Conservation (phyloP, 2,329 filamentous ascomycete genomes). For the Microcera coccophila region DNA sequence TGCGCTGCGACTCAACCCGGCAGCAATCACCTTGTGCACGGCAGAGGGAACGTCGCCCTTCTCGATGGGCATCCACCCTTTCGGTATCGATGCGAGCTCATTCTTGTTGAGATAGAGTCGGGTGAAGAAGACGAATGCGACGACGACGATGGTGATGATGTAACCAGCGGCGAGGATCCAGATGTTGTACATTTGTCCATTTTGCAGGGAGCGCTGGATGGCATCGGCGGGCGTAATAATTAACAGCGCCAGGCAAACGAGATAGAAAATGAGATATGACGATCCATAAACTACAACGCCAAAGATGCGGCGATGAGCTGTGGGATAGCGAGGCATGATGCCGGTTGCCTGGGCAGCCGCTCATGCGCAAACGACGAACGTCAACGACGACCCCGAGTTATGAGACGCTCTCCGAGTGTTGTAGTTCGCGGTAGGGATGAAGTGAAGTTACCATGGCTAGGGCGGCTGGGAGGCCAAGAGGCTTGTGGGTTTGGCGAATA, state of each 20-base stretch:
- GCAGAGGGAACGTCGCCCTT: conserved; percentile 74
- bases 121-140: conserved; percentile 72
- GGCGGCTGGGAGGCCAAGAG: conserved; percentile 17
- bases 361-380: neutral
- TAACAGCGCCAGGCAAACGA: conserved; percentile 69
- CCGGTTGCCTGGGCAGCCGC: neutral
- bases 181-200: conserved; percentile 69
- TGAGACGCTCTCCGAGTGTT: too few relatives aligned
- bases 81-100: conserved; percentile 77
- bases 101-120: conserved; percentile 84
- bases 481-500: conserved; percentile 16
- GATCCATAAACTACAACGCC: conserved; percentile 79
- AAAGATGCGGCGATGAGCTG: conserved; percentile 50
- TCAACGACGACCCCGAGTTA: conserved; percentile 9
- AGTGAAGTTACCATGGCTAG: conserved; percentile 28
- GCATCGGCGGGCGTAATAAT: conserved; percentile 77
- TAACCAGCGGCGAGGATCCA: conserved; percentile 77
- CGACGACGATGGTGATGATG: conserved; percentile 64
- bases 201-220: conserved; percentile 70
- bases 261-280: conserved; percentile 70
- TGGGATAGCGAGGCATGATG: conserved; percentile 22
- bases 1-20: conserved; percentile 71
- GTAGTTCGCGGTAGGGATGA: too few relatives aligned
- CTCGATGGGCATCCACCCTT: conserved; percentile 79
- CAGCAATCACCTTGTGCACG: conserved; percentile 71